Evolutionary conservation across 148 eudicot genomes (phyloP).

Genomic region (Polygonum aviculare): DNA sequence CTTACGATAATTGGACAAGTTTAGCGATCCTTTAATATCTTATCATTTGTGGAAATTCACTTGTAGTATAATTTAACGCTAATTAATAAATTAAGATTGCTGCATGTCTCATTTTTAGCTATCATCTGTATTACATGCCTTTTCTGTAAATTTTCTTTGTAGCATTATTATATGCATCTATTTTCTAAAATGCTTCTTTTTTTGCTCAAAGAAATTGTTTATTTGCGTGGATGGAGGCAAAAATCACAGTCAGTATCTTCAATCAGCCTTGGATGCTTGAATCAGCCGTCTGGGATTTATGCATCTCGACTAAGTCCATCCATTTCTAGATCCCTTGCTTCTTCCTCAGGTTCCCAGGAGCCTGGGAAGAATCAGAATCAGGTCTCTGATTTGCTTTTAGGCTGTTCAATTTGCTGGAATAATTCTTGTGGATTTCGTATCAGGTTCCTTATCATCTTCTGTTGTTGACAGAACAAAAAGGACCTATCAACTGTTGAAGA

Average conservation of each 20-base stretch:
- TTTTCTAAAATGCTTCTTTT: neutral
- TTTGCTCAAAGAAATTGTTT: conserved; percentile 8
- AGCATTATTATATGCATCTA: neutral
- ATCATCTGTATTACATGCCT: neutral
- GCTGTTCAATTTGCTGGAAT: conserved; percentile 2
- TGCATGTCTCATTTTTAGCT: neutral
- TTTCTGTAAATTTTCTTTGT: neutral
- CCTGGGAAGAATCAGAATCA: conserved; percentile 18
- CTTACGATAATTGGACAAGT: neutral
- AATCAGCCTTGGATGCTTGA: conserved; percentile 16
- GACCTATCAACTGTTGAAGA: conserved; percentile 70
- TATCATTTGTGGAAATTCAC: neutral
- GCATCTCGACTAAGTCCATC: conserved; percentile 15
- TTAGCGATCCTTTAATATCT: neutral
- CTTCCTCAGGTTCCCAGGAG: conserved; percentile 24
- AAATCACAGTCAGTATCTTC: conserved; percentile 17
- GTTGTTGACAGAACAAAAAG: conserved; percentile 41
- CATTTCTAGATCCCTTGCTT: conserved; percentile 28
- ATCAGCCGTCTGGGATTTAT: conserved; percentile 17
- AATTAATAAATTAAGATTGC: neutral
- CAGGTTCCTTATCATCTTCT: conserved; percentile 5
- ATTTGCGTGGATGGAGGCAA: conserved; percentile 7
- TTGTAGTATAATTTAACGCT: neutral
- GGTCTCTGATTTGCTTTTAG: conserved; percentile 17
- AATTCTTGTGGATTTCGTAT: conserved; percentile 4